These are phyloP conservation scores for Lyophyllum decastes DNA, from an alignment of 768 basidiomycete genomes.

Conservation along the genomic window DNA sequence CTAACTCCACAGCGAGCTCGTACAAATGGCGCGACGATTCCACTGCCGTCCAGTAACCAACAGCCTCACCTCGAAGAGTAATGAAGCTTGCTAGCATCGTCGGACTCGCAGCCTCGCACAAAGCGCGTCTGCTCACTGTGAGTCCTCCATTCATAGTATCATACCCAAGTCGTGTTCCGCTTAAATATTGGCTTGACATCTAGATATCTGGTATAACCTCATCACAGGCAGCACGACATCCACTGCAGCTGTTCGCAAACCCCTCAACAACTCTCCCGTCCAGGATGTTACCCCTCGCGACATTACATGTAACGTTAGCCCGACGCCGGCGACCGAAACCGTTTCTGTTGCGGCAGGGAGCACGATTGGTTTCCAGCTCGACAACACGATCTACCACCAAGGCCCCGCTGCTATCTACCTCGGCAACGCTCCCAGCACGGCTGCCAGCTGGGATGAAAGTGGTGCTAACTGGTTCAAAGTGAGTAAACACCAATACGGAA, in stretches of 20 bases:
- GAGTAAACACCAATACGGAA: background rate
- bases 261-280: slow-evolving; percentile 18
- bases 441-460: slow-evolving; percentile 34
- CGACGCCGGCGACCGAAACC: slow-evolving; percentile 21
- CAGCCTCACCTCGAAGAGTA: background rate
- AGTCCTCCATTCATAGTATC: background rate
- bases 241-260: slow-evolving; percentile 15
- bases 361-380: slow-evolving; percentile 27
- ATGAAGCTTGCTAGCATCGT: slow-evolving; percentile 13
- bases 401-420: slow-evolving; percentile 34
- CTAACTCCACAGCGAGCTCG: background rate
- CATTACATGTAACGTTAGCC: slow-evolving; percentile 25
- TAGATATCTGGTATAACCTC: slow-evolving; percentile 19
- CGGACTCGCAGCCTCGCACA: slow-evolving; percentile 10
- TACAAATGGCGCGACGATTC: background rate
- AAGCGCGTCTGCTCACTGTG: slow-evolving; percentile 14
- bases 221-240: slow-evolving; percentile 12
- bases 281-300: slow-evolving; percentile 17
- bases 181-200: background rate
- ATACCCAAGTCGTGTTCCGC: background rate
- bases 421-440: slow-evolving; percentile 37
- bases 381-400: slow-evolving; percentile 29
- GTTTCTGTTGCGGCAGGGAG: slow-evolving; percentile 26
- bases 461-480: slow-evolving; percentile 46
- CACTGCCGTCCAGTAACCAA: background rate